Evolutionary conservation across 306 rosid species (phyloP).

Genomic region (Castanea mollissima): DNA sequence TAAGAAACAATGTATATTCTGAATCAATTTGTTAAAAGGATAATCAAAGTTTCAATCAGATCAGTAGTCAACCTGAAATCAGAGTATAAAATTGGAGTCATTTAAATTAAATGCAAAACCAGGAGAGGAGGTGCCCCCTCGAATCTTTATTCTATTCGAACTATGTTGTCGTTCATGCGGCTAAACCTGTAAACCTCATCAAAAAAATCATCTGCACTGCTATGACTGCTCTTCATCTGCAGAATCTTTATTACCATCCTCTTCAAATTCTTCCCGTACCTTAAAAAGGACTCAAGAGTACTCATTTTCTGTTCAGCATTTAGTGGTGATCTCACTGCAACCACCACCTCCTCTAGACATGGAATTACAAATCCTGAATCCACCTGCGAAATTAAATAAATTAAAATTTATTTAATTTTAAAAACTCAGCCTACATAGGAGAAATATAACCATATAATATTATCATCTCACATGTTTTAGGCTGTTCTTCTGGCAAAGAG

Average conservation of each 20-base stretch:
- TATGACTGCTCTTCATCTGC: conserved; percentile 88
- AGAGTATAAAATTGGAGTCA: conserved; percentile 24
- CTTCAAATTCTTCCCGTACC: conserved; percentile 67
- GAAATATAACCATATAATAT: background rate
- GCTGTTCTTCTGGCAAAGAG: conserved; percentile 93
- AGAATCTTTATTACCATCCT: conserved; percentile 77
- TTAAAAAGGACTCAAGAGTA: conserved; percentile 81
- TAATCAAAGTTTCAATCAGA: conserved; percentile 9
- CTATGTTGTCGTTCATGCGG: conserved; percentile 51
- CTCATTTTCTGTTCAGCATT: conserved; percentile 94
- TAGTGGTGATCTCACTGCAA: conserved; percentile 83
- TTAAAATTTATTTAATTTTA: background rate
- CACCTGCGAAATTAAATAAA: conserved; percentile 44
- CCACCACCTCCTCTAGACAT: conserved; percentile 71
- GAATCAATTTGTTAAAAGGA: conserved; percentile 9
- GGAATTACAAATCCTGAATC: conserved; percentile 76
- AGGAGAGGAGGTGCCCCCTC: background rate
- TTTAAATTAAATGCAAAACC: conserved; percentile 8
- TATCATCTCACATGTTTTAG: conserved; percentile 61
- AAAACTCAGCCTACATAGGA: conserved; percentile 1
- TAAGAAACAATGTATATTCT: background rate
- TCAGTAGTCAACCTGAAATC: conserved; percentile 34
- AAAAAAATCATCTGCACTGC: conserved; percentile 89
- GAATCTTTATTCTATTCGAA: conserved; percentile 64
- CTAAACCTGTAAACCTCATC: conserved; percentile 85